Conservation (phyloP, 1,284 basidiomycete species). For the Marasmius tenuissimus region DNA sequence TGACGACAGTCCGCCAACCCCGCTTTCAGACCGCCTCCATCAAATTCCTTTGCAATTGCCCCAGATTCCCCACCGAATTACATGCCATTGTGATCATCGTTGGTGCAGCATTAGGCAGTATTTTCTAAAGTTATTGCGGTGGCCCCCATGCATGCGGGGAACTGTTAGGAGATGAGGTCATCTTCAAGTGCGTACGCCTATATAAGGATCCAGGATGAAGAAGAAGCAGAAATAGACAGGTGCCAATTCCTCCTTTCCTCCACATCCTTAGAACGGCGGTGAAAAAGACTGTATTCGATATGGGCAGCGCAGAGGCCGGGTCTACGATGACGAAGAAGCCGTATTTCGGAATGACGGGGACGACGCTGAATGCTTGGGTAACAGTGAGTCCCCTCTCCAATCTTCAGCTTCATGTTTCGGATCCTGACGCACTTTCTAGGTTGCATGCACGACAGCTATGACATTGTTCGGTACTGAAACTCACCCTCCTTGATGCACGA, state of each 20-base stretch:
- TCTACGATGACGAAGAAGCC: constrained; percentile 19
- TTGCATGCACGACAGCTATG: constrained; percentile 49
- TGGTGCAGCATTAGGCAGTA: not conserved
- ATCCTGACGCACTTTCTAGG: constrained; percentile 16
- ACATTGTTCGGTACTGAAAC: constrained; percentile 35
- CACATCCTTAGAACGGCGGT: not conserved
- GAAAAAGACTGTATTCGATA: not conserved
- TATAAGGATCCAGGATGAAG: constrained; percentile 2
- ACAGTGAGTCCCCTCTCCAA: constrained; percentile 14
- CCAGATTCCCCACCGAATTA: not conserved
- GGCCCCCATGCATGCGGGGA: not conserved
- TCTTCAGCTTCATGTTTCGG: not conserved
- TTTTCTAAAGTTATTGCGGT: not conserved
- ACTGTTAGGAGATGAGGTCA: not conserved
- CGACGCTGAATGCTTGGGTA: constrained; percentile 41
- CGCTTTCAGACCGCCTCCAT: not conserved
- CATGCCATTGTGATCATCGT: too few species aligned
- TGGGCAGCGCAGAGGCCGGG: not conserved
- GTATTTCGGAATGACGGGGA: constrained; percentile 44
- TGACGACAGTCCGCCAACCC: not conserved
- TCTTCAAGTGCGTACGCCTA: not conserved
- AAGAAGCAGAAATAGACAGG: not conserved
- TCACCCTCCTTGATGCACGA: constrained; percentile 8
- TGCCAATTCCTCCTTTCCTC: not conserved
- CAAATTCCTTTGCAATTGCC: not conserved